Evolutionary conservation across 1,284 basidiomycete genomes (phyloP).

Genomic region (Trametes versicolor): DNA sequence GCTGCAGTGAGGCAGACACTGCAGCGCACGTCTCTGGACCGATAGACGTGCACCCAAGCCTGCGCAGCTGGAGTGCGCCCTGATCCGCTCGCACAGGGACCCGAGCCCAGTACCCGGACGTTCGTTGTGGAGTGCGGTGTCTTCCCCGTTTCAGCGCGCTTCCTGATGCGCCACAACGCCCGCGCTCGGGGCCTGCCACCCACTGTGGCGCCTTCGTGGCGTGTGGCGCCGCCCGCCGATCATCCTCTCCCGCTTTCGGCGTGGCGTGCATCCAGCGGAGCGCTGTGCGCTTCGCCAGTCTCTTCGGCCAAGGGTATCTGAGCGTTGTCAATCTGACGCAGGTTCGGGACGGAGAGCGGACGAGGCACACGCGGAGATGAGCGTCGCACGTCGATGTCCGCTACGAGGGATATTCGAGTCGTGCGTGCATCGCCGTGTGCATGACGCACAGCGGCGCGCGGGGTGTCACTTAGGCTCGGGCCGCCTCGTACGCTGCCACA

Average conservation of each 20-base stretch:
- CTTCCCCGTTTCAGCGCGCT: neutral
- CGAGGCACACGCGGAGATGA: neutral
- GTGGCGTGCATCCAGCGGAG: neutral
- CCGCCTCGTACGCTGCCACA: neutral
- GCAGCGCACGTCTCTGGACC: neutral
- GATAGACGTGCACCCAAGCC: neutral
- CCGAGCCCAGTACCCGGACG: neutral
- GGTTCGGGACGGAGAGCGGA: no score
- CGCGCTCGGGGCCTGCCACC: slow-evolving; percentile 1
- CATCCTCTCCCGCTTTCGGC: neutral
- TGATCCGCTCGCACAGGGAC: slow-evolving; percentile 13
- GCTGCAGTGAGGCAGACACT: neutral
- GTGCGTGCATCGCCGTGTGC: neutral
- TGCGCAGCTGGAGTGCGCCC: neutral
- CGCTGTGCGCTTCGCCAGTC: neutral
- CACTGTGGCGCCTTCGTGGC: slow-evolving; percentile 12
- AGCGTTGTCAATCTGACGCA: no score
- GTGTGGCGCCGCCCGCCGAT: slow-evolving; percentile 7
- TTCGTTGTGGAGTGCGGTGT: neutral
- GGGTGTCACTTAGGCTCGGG: slow-evolving; percentile 5
- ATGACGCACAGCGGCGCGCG: neutral
- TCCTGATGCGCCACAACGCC: slow-evolving; percentile 23
- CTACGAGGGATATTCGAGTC: neutral
- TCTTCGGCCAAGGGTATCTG: neutral
- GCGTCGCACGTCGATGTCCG: neutral